Conservation (phyloP, 2,329 filamentous ascomycete species). For the Pyrenochaeta sp. region DNA sequence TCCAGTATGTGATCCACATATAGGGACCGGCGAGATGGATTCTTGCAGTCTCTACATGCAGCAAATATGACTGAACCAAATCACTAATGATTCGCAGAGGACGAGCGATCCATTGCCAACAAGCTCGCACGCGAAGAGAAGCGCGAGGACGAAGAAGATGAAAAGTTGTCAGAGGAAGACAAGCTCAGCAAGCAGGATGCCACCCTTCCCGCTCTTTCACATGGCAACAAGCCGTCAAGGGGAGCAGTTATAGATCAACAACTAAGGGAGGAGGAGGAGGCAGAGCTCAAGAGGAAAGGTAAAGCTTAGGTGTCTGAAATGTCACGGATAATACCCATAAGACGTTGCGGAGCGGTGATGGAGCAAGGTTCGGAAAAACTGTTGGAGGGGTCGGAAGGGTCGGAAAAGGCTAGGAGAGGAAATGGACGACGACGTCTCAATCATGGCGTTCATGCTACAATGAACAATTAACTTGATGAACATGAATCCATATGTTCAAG, state of each 20-base stretch:
- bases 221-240: conserved; percentile 76
- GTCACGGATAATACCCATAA: conserved; percentile 18
- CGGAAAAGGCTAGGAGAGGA: too few species aligned
- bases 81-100: conserved; percentile 60
- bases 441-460: too few species aligned
- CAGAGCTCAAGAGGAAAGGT: conserved; percentile 68
- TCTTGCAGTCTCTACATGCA: not conserved
- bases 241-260: conserved; percentile 76
- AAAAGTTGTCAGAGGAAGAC: conserved; percentile 42
- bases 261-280: conserved; percentile 72
- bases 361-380: too few species aligned
- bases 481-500: too few species aligned
- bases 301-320: conserved; percentile 21
- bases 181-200: conserved; percentile 64
- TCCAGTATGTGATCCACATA: conserved; percentile 66
- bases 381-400: too few species aligned
- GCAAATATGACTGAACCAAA: not conserved
- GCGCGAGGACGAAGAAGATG: conserved; percentile 52
- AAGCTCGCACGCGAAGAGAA: conserved; percentile 70
- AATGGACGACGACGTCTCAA: too few species aligned
- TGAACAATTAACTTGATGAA: too few species aligned
- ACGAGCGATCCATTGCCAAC: conserved; percentile 75
- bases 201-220: conserved; percentile 64
- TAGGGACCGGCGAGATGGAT: too few species aligned
- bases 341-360: not conserved